Evolutionary conservation across 805 yeast species (phyloP).

Genomic region (Kodamaea kakaduensis): DNA sequence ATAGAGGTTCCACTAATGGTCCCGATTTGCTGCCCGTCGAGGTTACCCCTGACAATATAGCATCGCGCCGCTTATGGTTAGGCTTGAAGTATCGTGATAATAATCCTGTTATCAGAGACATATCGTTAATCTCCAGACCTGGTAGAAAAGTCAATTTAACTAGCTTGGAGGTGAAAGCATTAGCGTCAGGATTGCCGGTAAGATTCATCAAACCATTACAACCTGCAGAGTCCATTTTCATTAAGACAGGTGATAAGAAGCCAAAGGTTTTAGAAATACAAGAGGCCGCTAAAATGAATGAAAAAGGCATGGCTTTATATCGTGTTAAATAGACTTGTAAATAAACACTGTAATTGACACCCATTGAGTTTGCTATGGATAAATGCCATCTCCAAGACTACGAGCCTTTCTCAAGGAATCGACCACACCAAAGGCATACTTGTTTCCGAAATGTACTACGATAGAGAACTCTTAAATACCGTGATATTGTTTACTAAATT

Average conservation of each 20-base stretch:
- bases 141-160: conserved; percentile 67
- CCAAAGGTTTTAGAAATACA: conserved; percentile 66
- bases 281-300: conserved; percentile 74
- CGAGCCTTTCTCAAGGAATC: no score
- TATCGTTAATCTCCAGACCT: conserved; percentile 79
- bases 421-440: no score
- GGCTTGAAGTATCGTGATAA: conserved; percentile 84
- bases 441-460: no score
- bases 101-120: conserved; percentile 67
- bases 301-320: conserved; percentile 77
- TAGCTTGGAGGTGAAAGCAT: conserved; percentile 59
- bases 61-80: conserved; percentile 86
- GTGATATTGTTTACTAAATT: conserved; percentile 12
- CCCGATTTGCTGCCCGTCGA: conserved; percentile 77
- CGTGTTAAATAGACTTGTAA: conserved; percentile 49
- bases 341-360: conserved; percentile 3
- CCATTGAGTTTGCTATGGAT: no score
- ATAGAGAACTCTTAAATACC: not conserved
- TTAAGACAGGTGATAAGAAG: conserved; percentile 43
- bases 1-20: conserved; percentile 77
- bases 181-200: conserved; percentile 73
- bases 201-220: conserved; percentile 75
- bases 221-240: conserved; percentile 85
- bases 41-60: conserved; percentile 80
- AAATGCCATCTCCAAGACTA: no score